Base-by-base conservation (phyloP, 2,329 filamentous ascomycete genomes). In the Ascosphaera apis region DNA sequence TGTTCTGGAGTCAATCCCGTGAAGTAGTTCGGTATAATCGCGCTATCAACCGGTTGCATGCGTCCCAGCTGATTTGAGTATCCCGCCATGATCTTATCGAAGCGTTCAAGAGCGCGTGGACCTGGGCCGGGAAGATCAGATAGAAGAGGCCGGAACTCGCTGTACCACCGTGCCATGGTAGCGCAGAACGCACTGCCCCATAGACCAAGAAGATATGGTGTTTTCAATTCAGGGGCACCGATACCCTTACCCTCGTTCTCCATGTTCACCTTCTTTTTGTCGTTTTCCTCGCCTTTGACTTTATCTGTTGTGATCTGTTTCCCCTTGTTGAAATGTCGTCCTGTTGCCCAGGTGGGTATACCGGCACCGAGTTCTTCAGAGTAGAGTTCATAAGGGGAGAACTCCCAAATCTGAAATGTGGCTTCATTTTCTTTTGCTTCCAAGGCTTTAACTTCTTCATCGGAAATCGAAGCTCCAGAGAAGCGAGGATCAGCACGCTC, bases 351-450 rank as follows among this genome's bases (percentile, higher is more conserved):
- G 0, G 81, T 92, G 0, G 88, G 88, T 41, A 98, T 93, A 2
- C 88, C 86, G 2, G 86, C 83, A 16, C 68, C 67, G 35, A 92
- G 74, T 48, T 93, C 86, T 53, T 95, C 86, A 45, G 83, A 92
- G 54, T 88, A 93, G 51, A 93, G 76, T 52, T 95, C 86, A 48
- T 91, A 93, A 0, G 86, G 86, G 0, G 82, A 91, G 47, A 86
- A 77, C 49, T 98, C 88, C 45, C 88, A 93, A 86, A 88, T 95
- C 47, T 98, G 86, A 47, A 95, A 98, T 80, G 84, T 95, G 2
- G 82, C 67, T 48, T 91, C 77, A 39, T 62, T 58, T 27, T 54
- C 59, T 40, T 62, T 58, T 2, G 54, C 47, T 41, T 47, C 52
- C 41, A 53, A 55, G 5, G 53, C 47, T 17, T 42, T 49, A 66